phyloP scores from a whole-genome alignment of 768 basidiomycete genomes.

The Mycena albidolilacea region DNA sequence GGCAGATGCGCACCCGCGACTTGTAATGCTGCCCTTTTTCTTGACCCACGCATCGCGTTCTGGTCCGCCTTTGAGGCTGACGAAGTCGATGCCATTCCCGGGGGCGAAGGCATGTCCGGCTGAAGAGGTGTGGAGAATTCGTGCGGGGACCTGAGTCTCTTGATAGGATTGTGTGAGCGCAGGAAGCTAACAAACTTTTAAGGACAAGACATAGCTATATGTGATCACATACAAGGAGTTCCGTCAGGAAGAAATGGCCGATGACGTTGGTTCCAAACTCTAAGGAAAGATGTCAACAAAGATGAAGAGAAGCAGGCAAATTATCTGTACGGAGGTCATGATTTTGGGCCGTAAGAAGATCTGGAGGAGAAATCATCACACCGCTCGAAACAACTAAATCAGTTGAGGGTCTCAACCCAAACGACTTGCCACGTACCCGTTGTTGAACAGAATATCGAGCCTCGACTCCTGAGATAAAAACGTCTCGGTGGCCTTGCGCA shows the following conservation, averaged over 20 bases:
- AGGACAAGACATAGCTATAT: too few relatives aligned
- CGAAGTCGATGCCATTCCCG: slow-evolving; percentile 5
- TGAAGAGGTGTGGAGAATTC: slow-evolving; percentile 45
- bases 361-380: slow-evolving; percentile 43
- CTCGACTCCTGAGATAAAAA: slow-evolving; percentile 41
- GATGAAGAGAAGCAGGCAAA: not conserved
- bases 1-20: slow-evolving; percentile 4
- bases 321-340: slow-evolving; percentile 23
- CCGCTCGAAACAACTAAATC: slow-evolving; percentile 30
- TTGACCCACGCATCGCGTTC: slow-evolving; percentile 31
- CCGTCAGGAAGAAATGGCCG: slow-evolving; percentile 36
- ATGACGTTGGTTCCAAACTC: slow-evolving; percentile 41
- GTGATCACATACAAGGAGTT: slow-evolving; percentile 17
- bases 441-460: slow-evolving; percentile 47
- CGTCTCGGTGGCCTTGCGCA: slow-evolving; percentile 46
- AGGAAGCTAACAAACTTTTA: slow-evolving; percentile 26
- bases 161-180: slow-evolving; percentile 39
- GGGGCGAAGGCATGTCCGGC: slow-evolving; percentile 3
- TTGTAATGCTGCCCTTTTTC: not conserved
- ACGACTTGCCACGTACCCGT: slow-evolving; percentile 37
- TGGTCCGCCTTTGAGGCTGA: slow-evolving; percentile 14
- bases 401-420: not conserved
- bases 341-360: slow-evolving; percentile 40
- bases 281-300: slow-evolving; percentile 2
- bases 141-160: slow-evolving; percentile 42